Evolutionary conservation across 176 grass and related monocot genomes (phyloP), one percentile per base, ranked within the genome.

Genomic region (Carex cristatella): DNA sequence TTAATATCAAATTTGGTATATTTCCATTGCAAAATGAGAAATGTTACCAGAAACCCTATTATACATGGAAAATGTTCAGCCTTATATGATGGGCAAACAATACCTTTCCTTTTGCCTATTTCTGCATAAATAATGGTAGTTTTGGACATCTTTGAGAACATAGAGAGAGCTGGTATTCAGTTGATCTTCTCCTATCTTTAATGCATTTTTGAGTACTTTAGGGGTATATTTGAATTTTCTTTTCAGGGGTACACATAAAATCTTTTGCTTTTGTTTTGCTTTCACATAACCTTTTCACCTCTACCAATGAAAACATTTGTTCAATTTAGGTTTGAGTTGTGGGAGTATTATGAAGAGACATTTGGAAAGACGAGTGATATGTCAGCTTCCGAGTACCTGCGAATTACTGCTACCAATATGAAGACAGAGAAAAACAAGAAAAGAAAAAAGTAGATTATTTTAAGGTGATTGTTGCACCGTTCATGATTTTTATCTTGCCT

Each of bases 321-420:
- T 81, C 32, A 10, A 12, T 72, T 70, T 68, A 97, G 89, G 94
- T 97, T 87, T 15, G 94, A 97, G 60, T 65, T 97, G 33, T 97
- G 94, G 94, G 65, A 81, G 28, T 91, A 84, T 83, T 97, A 94
- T 1, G 23, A 97, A 81, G 86, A 87, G 44, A 76, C 81, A 70
- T 93, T 97, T 65, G 94, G 94, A 30, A 94, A 86, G 84, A 94
- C 90, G 0, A 66, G 87, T 71, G 88, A 94, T 5, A 93, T 94
- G 91, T 27, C 87, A 3, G 86, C 91, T 16, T 86, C 84, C 10
- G 84, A 90, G 49, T 93, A 97, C 38, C 11, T 51, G 10, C 65
- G 89, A 85, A 91, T 97, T 81, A 97, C 94, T 57, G 88, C 89
- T 72, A 88, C 69, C 66, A 55, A 86, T 66, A 88, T 97, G 88